Evolutionary conservation across 306 rosid genomes (phyloP).

Genomic region (Rubus idaeus): DNA sequence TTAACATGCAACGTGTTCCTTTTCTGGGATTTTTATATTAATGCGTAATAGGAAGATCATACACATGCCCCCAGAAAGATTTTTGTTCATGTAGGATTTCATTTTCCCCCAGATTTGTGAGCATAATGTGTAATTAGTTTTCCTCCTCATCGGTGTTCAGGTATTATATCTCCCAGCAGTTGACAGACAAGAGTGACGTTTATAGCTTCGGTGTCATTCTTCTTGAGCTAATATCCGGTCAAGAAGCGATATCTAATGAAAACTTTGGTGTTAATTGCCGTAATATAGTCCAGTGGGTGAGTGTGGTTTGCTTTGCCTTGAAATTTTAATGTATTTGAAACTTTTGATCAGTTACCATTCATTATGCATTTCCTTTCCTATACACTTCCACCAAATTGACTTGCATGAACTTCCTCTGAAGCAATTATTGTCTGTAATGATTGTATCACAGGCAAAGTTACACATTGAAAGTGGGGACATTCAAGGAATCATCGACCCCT

Average conservation of each 20-base stretch:
- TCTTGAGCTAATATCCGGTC: slow-evolving; percentile 97
- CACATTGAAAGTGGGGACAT: slow-evolving; percentile 95
- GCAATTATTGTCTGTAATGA: background rate
- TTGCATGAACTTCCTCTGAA: slow-evolving; percentile 1
- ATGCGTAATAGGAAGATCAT: background rate
- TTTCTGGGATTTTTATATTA: background rate
- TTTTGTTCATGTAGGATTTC: background rate
- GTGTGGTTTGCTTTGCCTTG: slow-evolving; percentile 31
- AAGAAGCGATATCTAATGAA: slow-evolving; percentile 95
- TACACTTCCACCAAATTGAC: background rate
- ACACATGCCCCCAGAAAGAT: background rate
- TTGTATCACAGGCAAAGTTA: slow-evolving; percentile 65
- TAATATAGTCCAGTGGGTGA: slow-evolving; percentile 96
- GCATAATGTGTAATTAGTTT: background rate
- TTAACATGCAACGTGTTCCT: background rate
- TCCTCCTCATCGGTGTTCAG: slow-evolving; percentile 38
- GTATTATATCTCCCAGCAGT: slow-evolving; percentile 94
- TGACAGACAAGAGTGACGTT: slow-evolving; percentile 94
- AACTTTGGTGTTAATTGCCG: slow-evolving; percentile 90
- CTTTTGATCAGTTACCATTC: background rate
- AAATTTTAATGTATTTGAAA: background rate
- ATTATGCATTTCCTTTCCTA: background rate
- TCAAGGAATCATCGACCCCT: slow-evolving; percentile 88
- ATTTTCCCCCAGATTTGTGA: background rate
- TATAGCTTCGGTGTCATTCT: slow-evolving; percentile 97